These are phyloP conservation scores for Penicillium lagena DNA, from an alignment of 495 filamentous ascomycete species.

Conservation along the genomic window DNA sequence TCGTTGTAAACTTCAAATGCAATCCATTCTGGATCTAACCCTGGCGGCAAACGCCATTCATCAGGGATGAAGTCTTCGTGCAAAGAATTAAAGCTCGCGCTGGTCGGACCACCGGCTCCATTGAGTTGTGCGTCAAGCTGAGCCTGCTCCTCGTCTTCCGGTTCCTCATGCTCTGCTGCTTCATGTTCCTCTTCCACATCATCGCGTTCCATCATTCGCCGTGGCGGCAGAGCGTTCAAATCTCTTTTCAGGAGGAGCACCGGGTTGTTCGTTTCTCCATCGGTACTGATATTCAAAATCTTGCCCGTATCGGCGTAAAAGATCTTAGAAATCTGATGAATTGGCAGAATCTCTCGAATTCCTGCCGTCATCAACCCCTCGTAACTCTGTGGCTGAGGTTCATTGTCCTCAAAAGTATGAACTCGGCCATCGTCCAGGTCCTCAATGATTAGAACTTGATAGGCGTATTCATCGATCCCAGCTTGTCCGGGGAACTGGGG, in stretches of 20 bases:
- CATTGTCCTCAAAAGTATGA: constrained; percentile 69
- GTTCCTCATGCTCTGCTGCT: constrained; percentile 16
- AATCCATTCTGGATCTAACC: constrained; percentile 92
- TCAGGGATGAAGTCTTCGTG: constrained; percentile 34
- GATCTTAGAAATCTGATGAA: constrained; percentile 90
- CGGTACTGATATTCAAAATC: constrained; percentile 81
- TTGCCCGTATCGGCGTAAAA: constrained; percentile 96
- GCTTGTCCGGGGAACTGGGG: constrained; percentile 40
- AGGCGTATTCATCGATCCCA: constrained; percentile 68
- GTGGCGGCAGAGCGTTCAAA: constrained; percentile 63
- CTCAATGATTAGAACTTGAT: constrained; percentile 84
- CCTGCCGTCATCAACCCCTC: constrained; percentile 71
- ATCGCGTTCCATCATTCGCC: constrained; percentile 54
- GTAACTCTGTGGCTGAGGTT: constrained; percentile 53
- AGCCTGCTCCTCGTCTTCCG: constrained; percentile 48
- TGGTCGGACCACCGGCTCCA: constrained; percentile 29
- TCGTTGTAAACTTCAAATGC: constrained; percentile 84
- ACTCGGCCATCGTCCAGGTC: constrained; percentile 88
- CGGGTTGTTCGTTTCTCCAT: constrained; percentile 75
- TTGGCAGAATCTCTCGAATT: constrained; percentile 75
- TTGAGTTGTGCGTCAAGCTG: constrained; percentile 65
- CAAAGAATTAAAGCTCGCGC: constrained; percentile 14
- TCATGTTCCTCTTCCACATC: constrained; percentile 23
- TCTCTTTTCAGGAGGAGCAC: constrained; percentile 86
- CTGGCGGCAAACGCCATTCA: constrained; percentile 63